Base-by-base conservation (phyloP, 768 basidiomycete species). In the Termitomyces bulborhizus region DNA sequence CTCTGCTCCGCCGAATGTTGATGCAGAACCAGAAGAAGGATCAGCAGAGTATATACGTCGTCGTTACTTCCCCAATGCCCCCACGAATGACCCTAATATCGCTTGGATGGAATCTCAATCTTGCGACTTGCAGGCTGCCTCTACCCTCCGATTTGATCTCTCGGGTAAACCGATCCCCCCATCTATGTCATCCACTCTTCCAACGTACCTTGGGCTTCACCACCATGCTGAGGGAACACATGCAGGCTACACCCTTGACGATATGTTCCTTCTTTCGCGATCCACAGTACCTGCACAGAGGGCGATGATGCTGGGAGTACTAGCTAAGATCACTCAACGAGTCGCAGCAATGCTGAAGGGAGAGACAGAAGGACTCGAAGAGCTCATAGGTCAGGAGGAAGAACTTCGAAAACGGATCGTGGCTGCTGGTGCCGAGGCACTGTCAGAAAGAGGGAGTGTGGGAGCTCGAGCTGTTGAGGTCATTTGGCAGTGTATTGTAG, bases 221-320 rank as follows among this genome's bases (percentile, higher is more conserved):
- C 94, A 97, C 65, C 94, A 96, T 65, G 86, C 93, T 0, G 85
- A 90, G 53, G 80, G 86, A 1, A 70, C 75, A 32, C 82, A 78
- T 54, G 94, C 94, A 0, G 94, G 93, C 0, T 97, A 97, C 69
- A 94, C 91, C 0, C 72, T 96, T 1, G 85, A 91, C 43, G 94
- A 96, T 57, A 76, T 96, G 3, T 85, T 95, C 44, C 71, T 89
- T 40, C 76, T 95, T 8, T 82, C 85, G 3, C 74, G 90, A 39
- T 93, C 91, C 0, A 92, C 85, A 2, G 87, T 94, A 0, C 83
- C 85, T 12, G 86, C 88, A 5, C 94, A 98, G 65, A 78, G 93
- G 34, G 83, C 87, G 4, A 82, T 82, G 0, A 94, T 95, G 87
- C 72, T 96, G 16, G 80, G 82, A 6, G 75, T 95, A 2, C 69